Evolutionary conservation across 495 filamentous ascomycete genomes (phyloP), one percentile per base, ranked within the genome.

Genomic region (Thermochaetoides thermophila): DNA sequence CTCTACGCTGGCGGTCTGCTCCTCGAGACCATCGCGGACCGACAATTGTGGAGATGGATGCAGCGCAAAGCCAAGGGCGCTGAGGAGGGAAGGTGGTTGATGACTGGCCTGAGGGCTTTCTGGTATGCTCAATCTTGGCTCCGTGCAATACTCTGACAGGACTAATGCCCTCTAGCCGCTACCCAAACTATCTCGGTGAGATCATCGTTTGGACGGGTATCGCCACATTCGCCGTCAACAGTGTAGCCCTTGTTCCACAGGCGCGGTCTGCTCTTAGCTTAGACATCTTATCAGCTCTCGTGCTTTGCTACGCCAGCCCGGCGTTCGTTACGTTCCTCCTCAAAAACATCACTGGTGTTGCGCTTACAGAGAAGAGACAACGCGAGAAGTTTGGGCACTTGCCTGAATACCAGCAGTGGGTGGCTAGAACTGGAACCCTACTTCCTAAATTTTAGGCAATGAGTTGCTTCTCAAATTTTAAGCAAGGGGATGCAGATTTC

Each of bases 181-280:
- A 74, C 53, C 76, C 74, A 5, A 78, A 80, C 37, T 80, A 80
- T 49, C 73, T 74, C 37, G 76, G 76, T 2, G 76, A 81, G 46
- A 58, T 52, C 10, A 73, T 68, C 19, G 44, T 81, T 15, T 81
- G 75, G 76, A 68, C 61, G 1, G 75, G 77, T 1, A 64, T 76
- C 19, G 69, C 73, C 1, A 59, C 62, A 7, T n/a, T n/a, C n/a
- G n/a, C n/a, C n/a, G 31, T 57, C 1, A 57, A 68, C 11, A 64
- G 53, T 0, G 67, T 70, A 0, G 59, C 72, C 6, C 43, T 79
- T 32, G 29, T 61, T 2, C 50, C 57, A 38, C 45, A 16, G 23
- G 60, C 50, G 61, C 46, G 45, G 51, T n/a, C 61, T 58, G 25
- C 54, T 73, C 59, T n/a, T 57, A 50, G 19, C 14, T 59, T 2